Evolutionary conservation across 192 early-diverging fungal species (phyloP).

Genomic region (Radiomyces spectabilis): DNA sequence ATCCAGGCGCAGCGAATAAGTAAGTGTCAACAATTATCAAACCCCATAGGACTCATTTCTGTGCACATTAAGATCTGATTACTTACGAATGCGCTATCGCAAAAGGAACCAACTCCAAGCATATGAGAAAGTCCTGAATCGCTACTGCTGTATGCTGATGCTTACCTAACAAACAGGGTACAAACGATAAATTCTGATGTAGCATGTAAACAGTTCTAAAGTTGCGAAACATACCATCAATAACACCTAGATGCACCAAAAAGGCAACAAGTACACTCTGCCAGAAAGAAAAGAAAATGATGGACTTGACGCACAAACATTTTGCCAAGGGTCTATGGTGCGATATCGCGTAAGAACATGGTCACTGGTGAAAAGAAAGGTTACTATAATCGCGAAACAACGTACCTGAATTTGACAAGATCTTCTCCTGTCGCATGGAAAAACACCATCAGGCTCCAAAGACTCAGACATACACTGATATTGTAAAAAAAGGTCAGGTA

Average conservation of each 20-base stretch:
- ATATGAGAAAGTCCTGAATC: constrained; percentile 87
- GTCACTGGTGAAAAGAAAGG: constrained; percentile 1
- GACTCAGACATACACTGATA: constrained; percentile 71
- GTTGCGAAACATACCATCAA: constrained; percentile 48
- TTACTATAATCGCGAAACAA: constrained; percentile 1
- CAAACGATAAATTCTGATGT: no score
- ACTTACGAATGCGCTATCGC: constrained; percentile 76
- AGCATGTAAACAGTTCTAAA: not conserved
- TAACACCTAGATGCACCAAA: constrained; percentile 66
- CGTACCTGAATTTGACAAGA: constrained; percentile 59
- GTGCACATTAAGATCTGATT: no score
- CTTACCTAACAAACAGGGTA: constrained; percentile 30
- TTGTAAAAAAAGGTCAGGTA: constrained; percentile 85
- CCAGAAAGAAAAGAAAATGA: constrained; percentile 95
- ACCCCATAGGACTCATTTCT: no score
- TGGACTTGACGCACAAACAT: constrained; percentile 88
- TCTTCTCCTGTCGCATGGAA: constrained; percentile 72
- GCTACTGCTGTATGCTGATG: constrained; percentile 69
- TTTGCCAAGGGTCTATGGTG: constrained; percentile 78
- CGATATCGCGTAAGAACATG: constrained; percentile 13
- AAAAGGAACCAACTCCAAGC: constrained; percentile 82
- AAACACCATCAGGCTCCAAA: constrained; percentile 86
- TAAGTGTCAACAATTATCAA: not conserved
- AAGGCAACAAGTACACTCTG: constrained; percentile 84
- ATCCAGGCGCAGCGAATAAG: no score